Evolutionary conservation across 2,329 filamentous ascomycete species (phyloP), one percentile per base, ranked within the genome.

Genomic region (Trichoderma gracile): DNA sequence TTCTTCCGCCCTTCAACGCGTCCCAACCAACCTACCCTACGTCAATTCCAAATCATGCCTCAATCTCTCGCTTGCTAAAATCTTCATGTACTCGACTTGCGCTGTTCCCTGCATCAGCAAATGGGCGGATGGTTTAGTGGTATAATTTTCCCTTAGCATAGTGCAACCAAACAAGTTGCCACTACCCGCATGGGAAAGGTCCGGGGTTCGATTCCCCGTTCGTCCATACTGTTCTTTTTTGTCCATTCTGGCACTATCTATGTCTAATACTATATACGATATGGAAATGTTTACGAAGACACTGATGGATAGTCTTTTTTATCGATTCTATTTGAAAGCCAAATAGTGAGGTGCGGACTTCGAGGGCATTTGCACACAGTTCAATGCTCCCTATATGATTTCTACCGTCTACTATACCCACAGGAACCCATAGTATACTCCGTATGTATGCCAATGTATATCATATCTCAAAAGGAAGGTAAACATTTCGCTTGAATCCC

Each of bases 91-190:
- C 1, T 1, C 8, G 23, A 33, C 17, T 52, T 33, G 38, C n/a
- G 14, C 33, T 2, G 5, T 3, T 23, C 2, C 0, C 2, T 10
- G 1, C 56, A 65, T 12, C 25, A 30, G 30, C 12, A 2, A 61
- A 54, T 53, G 67, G 68, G 68, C 68, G 67, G 65, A 69, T 69
- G 68, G 68, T 69, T 66, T 69, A 69, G 68, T 68, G 68, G 68
- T 69, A 69, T 69, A 66, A 69, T 67, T 63, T 63, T 68, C 63
- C 67, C 67, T 69, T 68, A 69, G 66, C 66, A 67, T 66, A 27
- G 23, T 64, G 54, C 46, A n/a, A 58, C 61, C 23, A 9, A 9
- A 38, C 23, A 9, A 52, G 61, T 58, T 45, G 61, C 53, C 33
- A 38, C 33, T 58, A 38, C 23, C 17, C 46, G 52, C 61, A 43